These are phyloP conservation scores for Rosa rugosa DNA, from an alignment of 306 rosid species.

Conservation along the genomic window DNA sequence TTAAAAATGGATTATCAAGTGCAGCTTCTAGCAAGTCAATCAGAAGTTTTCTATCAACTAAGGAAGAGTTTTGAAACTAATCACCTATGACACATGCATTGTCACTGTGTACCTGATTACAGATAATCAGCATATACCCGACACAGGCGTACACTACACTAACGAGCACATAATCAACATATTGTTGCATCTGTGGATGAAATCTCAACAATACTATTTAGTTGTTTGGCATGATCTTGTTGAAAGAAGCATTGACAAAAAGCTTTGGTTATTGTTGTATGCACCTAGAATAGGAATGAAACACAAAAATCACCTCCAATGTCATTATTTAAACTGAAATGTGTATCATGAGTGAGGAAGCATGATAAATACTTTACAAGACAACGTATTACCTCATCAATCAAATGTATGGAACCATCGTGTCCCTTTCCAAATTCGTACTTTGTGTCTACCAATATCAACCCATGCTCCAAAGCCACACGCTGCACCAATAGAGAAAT, in stretches of 20 bases:
- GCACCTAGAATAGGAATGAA: constrained; percentile 54
- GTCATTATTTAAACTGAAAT: constrained; percentile 8
- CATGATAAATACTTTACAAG: constrained; percentile 7
- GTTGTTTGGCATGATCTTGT: no score
- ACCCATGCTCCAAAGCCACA: constrained; percentile 90
- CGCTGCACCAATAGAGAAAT: constrained; percentile 46
- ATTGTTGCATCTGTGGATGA: no score
- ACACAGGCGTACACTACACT: no score
- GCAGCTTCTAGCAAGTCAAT: neutral
- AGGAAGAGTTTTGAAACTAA: neutral
- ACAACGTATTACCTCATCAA: constrained; percentile 69
- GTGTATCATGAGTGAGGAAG: neutral
- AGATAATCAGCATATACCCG: no score
- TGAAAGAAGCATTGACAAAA: no score
- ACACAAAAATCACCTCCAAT: constrained; percentile 16
- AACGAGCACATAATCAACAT: no score
- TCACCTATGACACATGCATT: neutral
- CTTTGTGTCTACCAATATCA: constrained; percentile 92
- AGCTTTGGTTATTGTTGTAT: constrained; percentile 24
- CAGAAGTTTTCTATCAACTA: neutral
- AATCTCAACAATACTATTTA: no score
- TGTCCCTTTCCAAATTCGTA: constrained; percentile 90
- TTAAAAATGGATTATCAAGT: neutral
- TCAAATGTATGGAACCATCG: constrained; percentile 80
- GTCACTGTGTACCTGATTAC: neutral